Percentiles rank a stretch among this genome's conserved stretches.
Evolutionary conservation across 768 basidiomycete genomes (phyloP).

Genomic region (Naganishia antarctica): DNA sequence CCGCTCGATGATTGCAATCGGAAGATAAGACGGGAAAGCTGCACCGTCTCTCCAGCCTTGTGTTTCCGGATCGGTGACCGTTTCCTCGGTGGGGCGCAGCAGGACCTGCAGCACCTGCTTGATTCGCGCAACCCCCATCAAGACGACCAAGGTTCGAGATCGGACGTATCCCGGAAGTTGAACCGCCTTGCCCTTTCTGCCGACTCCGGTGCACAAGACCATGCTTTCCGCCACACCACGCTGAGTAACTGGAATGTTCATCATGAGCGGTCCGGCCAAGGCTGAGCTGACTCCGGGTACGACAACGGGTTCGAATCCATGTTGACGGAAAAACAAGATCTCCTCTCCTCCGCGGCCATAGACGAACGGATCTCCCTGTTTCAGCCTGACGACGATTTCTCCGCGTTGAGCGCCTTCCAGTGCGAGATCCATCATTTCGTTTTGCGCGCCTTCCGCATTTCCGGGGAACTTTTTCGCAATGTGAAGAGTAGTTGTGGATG

Average conservation of each 20-base stretch:
- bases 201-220: conserved; percentile 89
- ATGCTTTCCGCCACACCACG: conserved; percentile 87
- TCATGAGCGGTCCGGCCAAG: conserved; percentile 80
- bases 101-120: conserved; percentile 66
- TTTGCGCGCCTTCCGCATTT: conserved; percentile 89
- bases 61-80: conserved; percentile 21
- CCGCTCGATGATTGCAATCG: conserved; percentile 89
- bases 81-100: conserved; percentile 27
- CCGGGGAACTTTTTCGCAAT: conserved; percentile 98
- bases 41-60: conserved; percentile 54
- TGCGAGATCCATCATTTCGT: conserved; percentile 88
- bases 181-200: conserved; percentile 74
- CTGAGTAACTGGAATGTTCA: conserved; percentile 89
- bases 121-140: conserved; percentile 94
- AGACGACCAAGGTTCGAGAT: conserved; percentile 69
- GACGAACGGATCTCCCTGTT: conserved; percentile 94
- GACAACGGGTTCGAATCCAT: conserved; percentile 75
- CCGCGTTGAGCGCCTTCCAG: conserved; percentile 74
- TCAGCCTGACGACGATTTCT: conserved; percentile 80
- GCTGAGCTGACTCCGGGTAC: conserved; percentile 87
- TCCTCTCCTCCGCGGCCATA: conserved; percentile 95
- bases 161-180: conserved; percentile 83
- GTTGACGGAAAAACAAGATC: conserved; percentile 79
- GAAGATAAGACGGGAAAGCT: conserved; percentile 68
- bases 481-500: conserved; percentile 60